Percentiles rank a stretch among this genome's conserved stretches.
Evolutionary conservation across 2,329 filamentous ascomycete species (phyloP).

Genomic region (Simplicillium aogashimaense): DNA sequence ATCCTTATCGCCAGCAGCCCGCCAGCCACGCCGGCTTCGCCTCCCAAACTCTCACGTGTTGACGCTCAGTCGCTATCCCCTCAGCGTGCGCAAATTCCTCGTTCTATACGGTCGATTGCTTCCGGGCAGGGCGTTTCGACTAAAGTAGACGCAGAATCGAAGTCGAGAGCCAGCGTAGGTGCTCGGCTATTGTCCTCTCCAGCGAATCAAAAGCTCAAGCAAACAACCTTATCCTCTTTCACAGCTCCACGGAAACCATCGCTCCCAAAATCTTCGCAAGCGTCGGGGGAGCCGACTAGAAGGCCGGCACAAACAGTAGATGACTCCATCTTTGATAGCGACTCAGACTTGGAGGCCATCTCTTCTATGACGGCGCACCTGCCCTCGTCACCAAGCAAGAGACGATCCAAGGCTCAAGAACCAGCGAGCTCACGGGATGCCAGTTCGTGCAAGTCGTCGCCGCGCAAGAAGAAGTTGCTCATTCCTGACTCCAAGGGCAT

Average conservation of each 20-base stretch:
- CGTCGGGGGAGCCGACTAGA: neutral
- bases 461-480: conserved; percentile 4
- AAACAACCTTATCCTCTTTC: neutral
- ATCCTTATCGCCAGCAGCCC: conserved; percentile 2
- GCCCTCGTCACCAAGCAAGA: conserved; percentile 3
- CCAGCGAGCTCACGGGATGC: neutral
- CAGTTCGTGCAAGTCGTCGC: conserved; percentile 2
- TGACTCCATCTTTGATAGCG: conserved; percentile 1
- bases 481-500: conserved; percentile 1
- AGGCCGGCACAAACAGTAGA: neutral
- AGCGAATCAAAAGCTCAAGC: neutral
- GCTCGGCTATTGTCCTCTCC: neutral
- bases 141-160: neutral
- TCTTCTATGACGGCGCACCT: neutral
- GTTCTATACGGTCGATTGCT: conserved; percentile 15
- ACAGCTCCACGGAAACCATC: neutral
- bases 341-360: neutral
- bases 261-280: conserved; percentile 6
- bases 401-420: conserved; percentile 2
- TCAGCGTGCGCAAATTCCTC: conserved; percentile 11
- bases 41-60: conserved; percentile 16
- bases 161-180: neutral
- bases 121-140: conserved; percentile 7
- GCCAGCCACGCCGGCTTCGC: conserved; percentile 13
- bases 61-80: conserved; percentile 7